A percentile compares a stretch with the other conserved stretches of the same genome.
Evolutionary conservation across 163 green algal genomes (phyloP).

Genomic region (Dunaliella salina): DNA sequence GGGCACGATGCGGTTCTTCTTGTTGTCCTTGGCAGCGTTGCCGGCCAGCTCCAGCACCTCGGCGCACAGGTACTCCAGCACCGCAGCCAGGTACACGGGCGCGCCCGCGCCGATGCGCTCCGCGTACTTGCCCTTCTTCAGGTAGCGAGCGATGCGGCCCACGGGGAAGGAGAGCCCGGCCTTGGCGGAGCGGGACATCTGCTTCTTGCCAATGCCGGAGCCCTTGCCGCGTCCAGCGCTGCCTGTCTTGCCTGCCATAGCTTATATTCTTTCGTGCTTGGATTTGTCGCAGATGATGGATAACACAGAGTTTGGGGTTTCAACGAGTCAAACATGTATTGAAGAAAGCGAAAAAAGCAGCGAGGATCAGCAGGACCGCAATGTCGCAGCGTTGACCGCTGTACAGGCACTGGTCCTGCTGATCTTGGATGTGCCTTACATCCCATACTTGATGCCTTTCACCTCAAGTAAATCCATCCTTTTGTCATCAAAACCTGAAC

Average conservation of each 20-base stretch:
- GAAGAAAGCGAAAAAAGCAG: too few relatives aligned
- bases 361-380: too few relatives aligned
- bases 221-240: conserved; percentile 32
- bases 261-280: too few relatives aligned
- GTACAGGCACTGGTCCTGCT: too few relatives aligned
- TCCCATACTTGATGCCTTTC: too few relatives aligned
- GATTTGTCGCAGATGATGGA: too few relatives aligned
- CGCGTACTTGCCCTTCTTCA: conserved; percentile 94
- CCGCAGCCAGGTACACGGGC: conserved; percentile 81
- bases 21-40: conserved; percentile 89
- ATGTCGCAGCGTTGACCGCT: too few relatives aligned
- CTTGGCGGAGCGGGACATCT: conserved; percentile 79
- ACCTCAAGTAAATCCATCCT: too few relatives aligned
- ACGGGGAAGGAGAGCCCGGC: conserved; percentile 96
- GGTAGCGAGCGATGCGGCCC: conserved; percentile 88
- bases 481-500: too few relatives aligned
- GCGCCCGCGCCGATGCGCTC: conserved; percentile 31
- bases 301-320: too few relatives aligned
- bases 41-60: conserved; percentile 88
- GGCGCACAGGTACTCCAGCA: conserved; percentile 90
- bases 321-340: too few relatives aligned
- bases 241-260: conserved; percentile 1
- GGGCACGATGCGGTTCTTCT: conserved; percentile 83
- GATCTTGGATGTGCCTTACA: too few relatives aligned
- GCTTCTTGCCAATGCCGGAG: conserved; percentile 69